These are phyloP conservation scores for Leptodermis oblonga DNA, from an alignment of 257 asterid genomes.

Conservation along the genomic window DNA sequence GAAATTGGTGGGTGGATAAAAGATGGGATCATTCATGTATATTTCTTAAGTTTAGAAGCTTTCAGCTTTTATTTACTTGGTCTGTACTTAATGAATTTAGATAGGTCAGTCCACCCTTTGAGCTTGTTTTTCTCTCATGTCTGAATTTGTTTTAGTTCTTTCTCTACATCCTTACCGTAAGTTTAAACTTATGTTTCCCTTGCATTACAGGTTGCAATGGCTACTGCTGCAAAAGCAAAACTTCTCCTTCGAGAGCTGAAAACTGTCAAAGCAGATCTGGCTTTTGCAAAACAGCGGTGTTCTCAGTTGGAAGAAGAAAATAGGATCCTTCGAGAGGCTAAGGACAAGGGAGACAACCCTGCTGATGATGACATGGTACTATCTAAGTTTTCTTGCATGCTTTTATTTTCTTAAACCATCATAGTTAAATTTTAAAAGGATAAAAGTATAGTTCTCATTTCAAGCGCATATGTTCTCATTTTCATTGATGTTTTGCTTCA, in stretches of 20 bases:
- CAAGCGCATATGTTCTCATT: background rate
- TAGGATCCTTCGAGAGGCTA: slow-evolving; percentile 66
- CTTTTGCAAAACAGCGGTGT: slow-evolving; percentile 72
- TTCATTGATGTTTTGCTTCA: background rate
- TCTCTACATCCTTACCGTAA: slow-evolving; percentile 5
- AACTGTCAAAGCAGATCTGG: slow-evolving; percentile 78
- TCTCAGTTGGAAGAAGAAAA: slow-evolving; percentile 93
- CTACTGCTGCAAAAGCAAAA: slow-evolving; percentile 92
- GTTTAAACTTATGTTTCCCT: slow-evolving; percentile 2
- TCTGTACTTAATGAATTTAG: background rate
- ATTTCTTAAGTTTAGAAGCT: background rate
- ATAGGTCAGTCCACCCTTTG: no score
- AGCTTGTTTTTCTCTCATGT: background rate
- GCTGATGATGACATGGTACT: slow-evolving; percentile 90
- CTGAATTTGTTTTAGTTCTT: slow-evolving; percentile 4
- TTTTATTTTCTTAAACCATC: background rate
- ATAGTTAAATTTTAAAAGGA: background rate
- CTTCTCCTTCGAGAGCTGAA: slow-evolving; percentile 86
- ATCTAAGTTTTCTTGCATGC: background rate
- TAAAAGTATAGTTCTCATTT: no score
- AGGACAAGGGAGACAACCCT: slow-evolving; percentile 67
- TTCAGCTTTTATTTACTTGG: background rate
- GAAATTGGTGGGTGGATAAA: background rate
- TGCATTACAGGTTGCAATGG: slow-evolving; percentile 82
- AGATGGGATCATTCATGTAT: background rate